Base-by-base conservation (phyloP, 495 filamentous ascomycete genomes). In the Aspergillus saccharolyticus region DNA sequence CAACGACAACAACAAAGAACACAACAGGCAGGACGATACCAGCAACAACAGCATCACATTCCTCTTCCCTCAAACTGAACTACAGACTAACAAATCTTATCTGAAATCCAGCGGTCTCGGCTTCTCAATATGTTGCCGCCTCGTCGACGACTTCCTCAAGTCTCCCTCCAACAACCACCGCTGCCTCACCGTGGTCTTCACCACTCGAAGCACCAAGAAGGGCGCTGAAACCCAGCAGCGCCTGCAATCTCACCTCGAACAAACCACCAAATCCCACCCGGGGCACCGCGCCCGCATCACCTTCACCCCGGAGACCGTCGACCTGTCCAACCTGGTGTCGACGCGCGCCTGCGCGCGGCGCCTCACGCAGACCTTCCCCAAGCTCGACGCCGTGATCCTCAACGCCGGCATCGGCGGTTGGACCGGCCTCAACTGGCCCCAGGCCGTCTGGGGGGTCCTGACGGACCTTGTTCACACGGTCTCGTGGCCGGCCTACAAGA, bases 341-440 rank as follows among this genome's bases (percentile, higher is more conserved):
- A 74, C 86, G 9, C 78, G 81, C 48, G 61, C 61, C 2, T 70
- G 84, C n/a, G 73, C 80, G 18, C 70, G 72, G 39, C 72, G 72
- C 39, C 70, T 88, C 22, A 58, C 74, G 16, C 52, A 63, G 5
- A 65, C 70, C 1, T 58, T 87, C 60, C 85, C 88, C 15, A 86
- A 86, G 63, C 78, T 98, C 56, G 90, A 97, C 67, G 80, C 80
- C 4, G 78, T 90, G 9, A 79, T 97, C 44, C 85, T 91, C 68
- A 96, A 96, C 71, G 94, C 94, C 20, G 95, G 92, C 2, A 81
- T 89, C 22, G 92, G 91, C n/a, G 89, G 89, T 10, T 93, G 89
- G 85, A 81, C 73, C 8, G 89, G 87, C n/a, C 66, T 96, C 42
- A 70, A 91, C 70, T 97, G 89, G 89, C 67, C 75, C 22, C 53